Evolutionary conservation across 169 alveolate species (phyloP).

Genomic region (Eimeria praecox): DNA sequence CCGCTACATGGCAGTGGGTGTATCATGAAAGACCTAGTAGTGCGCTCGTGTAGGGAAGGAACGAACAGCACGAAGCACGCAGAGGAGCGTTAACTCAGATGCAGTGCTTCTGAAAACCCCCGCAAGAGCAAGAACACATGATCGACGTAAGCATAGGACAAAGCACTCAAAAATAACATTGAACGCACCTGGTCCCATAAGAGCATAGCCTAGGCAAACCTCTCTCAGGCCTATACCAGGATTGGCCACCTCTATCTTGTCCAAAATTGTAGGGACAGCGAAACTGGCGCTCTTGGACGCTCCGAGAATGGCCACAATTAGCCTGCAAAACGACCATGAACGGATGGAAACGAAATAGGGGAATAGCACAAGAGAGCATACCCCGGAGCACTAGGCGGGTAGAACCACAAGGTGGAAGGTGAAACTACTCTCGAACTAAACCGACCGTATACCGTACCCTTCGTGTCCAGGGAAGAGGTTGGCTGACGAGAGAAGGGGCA

Average conservation of each 20-base stretch:
- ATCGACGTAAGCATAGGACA: not conserved
- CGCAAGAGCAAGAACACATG: not conserved
- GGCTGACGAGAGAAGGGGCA: constrained; percentile 80
- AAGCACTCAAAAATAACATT: not conserved
- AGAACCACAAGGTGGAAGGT: not conserved
- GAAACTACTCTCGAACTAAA: not conserved
- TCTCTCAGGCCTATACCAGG: constrained; percentile 49
- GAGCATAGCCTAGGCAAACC: constrained; percentile 73
- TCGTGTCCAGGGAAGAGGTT: constrained; percentile 82
- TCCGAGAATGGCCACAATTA: constrained; percentile 80
- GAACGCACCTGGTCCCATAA: constrained; percentile 70
- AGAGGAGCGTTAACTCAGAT: not conserved
- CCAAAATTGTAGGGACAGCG: constrained; percentile 81
- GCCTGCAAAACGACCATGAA: not conserved
- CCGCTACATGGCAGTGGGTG: not conserved
- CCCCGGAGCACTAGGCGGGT: not conserved
- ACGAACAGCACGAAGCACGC: not conserved
- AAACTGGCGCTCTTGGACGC: constrained; percentile 82
- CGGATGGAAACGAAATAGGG: not conserved
- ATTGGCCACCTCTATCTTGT: constrained; percentile 48
- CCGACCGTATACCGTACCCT: constrained; percentile 75
- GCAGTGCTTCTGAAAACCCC: not conserved
- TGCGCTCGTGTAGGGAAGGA: not conserved
- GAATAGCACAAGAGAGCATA: not conserved
- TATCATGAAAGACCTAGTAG: not conserved